Evolutionary conservation across 2,329 filamentous ascomycete species (phyloP).

Genomic region (Fonsecaea multimorphosa): DNA sequence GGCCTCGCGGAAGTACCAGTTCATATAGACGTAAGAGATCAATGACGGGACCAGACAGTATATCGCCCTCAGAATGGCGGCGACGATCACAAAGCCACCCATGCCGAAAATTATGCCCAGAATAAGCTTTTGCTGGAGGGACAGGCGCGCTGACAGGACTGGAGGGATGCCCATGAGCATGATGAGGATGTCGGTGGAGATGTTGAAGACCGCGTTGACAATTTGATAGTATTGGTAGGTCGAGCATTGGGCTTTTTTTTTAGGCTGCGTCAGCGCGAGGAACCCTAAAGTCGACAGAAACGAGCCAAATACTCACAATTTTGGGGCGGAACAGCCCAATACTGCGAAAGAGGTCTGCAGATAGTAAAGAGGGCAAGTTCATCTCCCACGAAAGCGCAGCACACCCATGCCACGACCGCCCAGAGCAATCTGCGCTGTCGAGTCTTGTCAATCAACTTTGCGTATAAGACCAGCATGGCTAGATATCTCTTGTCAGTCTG

Average conservation of each 20-base stretch:
- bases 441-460: constrained; percentile 24
- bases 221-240: constrained; percentile 55
- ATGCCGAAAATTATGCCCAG: constrained; percentile 52
- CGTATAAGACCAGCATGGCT: constrained; percentile 11
- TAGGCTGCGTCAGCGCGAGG: background rate
- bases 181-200: constrained; percentile 53
- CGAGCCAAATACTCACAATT: constrained; percentile 34
- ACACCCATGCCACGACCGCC: constrained; percentile 52
- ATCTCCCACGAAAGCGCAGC: constrained; percentile 54
- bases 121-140: constrained; percentile 52
- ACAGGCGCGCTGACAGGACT: constrained; percentile 49
- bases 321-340: constrained; percentile 56
- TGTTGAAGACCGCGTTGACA: constrained; percentile 54
- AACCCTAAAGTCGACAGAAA: background rate
- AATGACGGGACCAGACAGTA: constrained; percentile 52
- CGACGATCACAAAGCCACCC: constrained; percentile 56
- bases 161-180: constrained; percentile 53
- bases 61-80: constrained; percentile 58
- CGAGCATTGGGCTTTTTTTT: constrained; percentile 46
- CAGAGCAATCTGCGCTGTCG: constrained; percentile 41
- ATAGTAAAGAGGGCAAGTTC: constrained; percentile 59
- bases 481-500: constrained; percentile 2
- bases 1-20: constrained; percentile 57
- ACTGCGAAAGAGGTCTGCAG: constrained; percentile 57
- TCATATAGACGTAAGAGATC: constrained; percentile 48